Base-by-base conservation (phyloP, 31 red algal species). In the Odonthalia washingtoniensis region DNA sequence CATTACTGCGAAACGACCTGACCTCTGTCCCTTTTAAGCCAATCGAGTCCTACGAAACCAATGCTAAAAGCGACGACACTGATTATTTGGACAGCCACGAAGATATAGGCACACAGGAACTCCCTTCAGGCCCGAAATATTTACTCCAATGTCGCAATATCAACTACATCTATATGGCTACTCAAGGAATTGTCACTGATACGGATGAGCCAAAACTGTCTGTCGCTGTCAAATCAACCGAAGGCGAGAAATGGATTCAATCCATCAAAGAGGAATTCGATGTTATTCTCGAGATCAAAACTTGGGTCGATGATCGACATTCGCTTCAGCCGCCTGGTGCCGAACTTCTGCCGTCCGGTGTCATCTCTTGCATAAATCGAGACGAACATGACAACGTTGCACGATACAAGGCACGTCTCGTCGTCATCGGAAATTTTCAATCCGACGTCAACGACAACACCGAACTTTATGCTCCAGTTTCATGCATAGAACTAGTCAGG, bases 351-450 rank as follows among this genome's bases (percentile, higher is more conserved):
- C 84, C 72, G 2, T 65, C 84, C 30, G 84, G 72, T 14, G 35
- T 87, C 14, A 78, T 87, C 30, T 3, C 68, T 0, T 6, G 27
- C n/a, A 70, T 87, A 4, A 87, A 87, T 28, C 40, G 72, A 63
- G 84, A 77, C 36, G 6, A 76, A 4, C n/a, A 40, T 9, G 84
- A 61, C 6, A 2, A 4, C 4, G 49, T 53, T 57, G 12, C 40
- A 40, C 84, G 84, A 5, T 67, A 62, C 72, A 77, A 87, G 36
- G 72, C 70, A 12, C 68, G 83, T 18, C 65, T 75, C 4, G 67
- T 86, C 14, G 70, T 70, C 6, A 43, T 67, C 2, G 84, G 84
- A 64, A 87, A 87, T 2, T 65, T 68, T 0, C 84, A 87, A 72
- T 3, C 34, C 40, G 66, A 70, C 31, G n/a, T 27, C 9, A 12